phyloP scores from a whole-genome alignment of 345 rosid species.

The Psidium guajava region DNA sequence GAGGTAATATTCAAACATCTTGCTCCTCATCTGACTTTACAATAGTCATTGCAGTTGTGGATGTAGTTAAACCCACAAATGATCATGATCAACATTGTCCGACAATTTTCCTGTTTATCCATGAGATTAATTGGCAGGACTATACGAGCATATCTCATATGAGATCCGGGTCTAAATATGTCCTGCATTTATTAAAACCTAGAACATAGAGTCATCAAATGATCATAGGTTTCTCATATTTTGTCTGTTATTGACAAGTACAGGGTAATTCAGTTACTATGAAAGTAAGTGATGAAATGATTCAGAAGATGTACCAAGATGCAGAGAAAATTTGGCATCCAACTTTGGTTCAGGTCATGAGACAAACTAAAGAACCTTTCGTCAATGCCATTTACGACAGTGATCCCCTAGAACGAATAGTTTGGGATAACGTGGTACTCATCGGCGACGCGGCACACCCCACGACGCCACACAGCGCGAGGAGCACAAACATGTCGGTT shows the following conservation, averaged over 20 bases:
- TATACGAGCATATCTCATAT: not conserved
- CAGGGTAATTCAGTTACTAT: slow-evolving; percentile 58
- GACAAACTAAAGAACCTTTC: slow-evolving; percentile 59
- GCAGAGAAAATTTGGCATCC: slow-evolving; percentile 57
- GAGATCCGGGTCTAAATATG: not conserved
- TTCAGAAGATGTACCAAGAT: slow-evolving; percentile 34
- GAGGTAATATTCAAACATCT: slow-evolving; percentile 22
- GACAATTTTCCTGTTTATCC: not conserved
- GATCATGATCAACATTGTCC: not conserved
- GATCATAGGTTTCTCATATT: not conserved
- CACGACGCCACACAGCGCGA: slow-evolving; percentile 49
- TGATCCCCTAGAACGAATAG: slow-evolving; percentile 35
- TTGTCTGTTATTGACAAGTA: not conserved
- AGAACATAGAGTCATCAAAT: not conserved
- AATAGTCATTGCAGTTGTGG: not conserved
- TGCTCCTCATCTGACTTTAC: not conserved
- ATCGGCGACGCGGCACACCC: slow-evolving; percentile 83
- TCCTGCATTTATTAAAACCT: not conserved
- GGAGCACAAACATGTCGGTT: slow-evolving; percentile 80
- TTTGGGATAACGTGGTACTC: slow-evolving; percentile 44
- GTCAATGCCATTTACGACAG: slow-evolving; percentile 57
- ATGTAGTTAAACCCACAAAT: not conserved
- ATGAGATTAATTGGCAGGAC: not conserved
- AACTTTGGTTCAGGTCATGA: slow-evolving; percentile 44
- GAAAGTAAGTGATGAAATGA: slow-evolving; percentile 39